Evolutionary conservation across 2,329 filamentous ascomycete genomes (phyloP).

Genomic region (Colletotrichum liriopes): DNA sequence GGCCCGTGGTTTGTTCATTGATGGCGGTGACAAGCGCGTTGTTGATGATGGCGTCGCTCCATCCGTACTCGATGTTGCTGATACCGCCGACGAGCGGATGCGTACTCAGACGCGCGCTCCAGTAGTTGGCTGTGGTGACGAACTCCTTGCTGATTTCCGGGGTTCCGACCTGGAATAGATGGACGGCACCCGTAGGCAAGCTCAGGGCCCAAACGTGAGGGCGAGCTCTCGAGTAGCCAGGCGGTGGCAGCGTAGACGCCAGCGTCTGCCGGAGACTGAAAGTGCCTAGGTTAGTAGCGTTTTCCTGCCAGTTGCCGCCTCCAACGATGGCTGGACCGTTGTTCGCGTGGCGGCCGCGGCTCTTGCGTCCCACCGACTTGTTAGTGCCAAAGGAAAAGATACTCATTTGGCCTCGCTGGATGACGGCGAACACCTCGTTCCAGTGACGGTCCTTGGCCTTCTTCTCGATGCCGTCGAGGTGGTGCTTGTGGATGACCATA

Average conservation of each 20-base stretch:
- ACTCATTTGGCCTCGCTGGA: slow-evolving; percentile 94
- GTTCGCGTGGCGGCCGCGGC: slow-evolving; percentile 64
- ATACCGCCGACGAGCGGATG: slow-evolving; percentile 94
- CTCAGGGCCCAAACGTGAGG: slow-evolving; percentile 96
- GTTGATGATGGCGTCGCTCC: slow-evolving; percentile 88
- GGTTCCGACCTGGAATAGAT: slow-evolving; percentile 98
- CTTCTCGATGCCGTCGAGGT: slow-evolving; percentile 91
- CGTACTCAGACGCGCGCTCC: slow-evolving; percentile 94
- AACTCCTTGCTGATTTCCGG: slow-evolving; percentile 96
- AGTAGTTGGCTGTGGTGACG: slow-evolving; percentile 95
- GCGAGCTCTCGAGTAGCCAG: slow-evolving; percentile 91
- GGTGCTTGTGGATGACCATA: slow-evolving; percentile 95
- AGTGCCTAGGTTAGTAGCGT: slow-evolving; percentile 88
- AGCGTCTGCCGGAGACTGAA: slow-evolving; percentile 94
- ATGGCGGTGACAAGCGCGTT: slow-evolving; percentile 68
- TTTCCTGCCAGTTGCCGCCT: slow-evolving; percentile 98
- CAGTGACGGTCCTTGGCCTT: slow-evolving; percentile 95
- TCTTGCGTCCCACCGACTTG: slow-evolving; percentile 81
- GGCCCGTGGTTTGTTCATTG: slow-evolving; percentile 60
- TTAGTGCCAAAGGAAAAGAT: slow-evolving; percentile 93
- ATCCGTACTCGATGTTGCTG: slow-evolving; percentile 97
- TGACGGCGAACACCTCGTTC: slow-evolving; percentile 95
- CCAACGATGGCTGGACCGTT: slow-evolving; percentile 80
- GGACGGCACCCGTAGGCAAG: slow-evolving; percentile 91
- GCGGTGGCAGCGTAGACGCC: slow-evolving; percentile 89